Conservation (phyloP, 2,329 filamentous ascomycete genomes). For the Zymoseptoria pseudotritici region DNA sequence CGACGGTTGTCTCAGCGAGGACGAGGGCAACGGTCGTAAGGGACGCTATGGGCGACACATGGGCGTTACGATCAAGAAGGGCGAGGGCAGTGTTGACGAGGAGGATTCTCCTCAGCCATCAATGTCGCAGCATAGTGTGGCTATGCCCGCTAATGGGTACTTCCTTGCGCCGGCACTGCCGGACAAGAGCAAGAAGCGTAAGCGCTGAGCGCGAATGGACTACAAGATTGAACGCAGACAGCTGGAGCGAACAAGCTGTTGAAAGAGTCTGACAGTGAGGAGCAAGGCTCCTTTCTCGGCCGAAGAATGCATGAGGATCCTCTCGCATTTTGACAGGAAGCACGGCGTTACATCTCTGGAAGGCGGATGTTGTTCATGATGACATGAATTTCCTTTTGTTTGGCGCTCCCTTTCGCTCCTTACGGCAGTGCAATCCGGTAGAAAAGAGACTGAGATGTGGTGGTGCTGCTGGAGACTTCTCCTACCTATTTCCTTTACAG, state of each 20-base stretch:
- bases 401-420: neutral
- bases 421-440: neutral
- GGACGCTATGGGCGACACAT: constrained; percentile 74
- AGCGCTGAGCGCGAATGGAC: constrained; percentile 6
- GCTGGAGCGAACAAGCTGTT: neutral
- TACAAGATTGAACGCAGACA: neutral
- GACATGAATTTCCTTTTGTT: constrained; percentile 10
- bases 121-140: constrained; percentile 24
- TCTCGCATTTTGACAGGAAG: neutral
- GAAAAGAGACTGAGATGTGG: neutral
- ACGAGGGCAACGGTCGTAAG: constrained; percentile 94
- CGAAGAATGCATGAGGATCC: neutral
- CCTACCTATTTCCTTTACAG: neutral
- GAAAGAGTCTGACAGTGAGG: neutral
- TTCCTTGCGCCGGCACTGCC: constrained; percentile 30
- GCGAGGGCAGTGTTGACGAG: constrained; percentile 15
- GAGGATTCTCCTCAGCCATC: constrained; percentile 8
- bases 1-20: constrained; percentile 93
- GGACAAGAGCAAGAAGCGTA: constrained; percentile 60
- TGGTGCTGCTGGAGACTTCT: neutral
- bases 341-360: constrained; percentile 1
- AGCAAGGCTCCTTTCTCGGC: neutral
- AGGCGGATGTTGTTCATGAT: constrained; percentile 6
- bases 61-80: constrained; percentile 59
- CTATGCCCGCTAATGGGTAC: constrained; percentile 17